Evolutionary conservation across 1,139 yeast species (phyloP).

Genomic region (Zygoascus meyerae): DNA sequence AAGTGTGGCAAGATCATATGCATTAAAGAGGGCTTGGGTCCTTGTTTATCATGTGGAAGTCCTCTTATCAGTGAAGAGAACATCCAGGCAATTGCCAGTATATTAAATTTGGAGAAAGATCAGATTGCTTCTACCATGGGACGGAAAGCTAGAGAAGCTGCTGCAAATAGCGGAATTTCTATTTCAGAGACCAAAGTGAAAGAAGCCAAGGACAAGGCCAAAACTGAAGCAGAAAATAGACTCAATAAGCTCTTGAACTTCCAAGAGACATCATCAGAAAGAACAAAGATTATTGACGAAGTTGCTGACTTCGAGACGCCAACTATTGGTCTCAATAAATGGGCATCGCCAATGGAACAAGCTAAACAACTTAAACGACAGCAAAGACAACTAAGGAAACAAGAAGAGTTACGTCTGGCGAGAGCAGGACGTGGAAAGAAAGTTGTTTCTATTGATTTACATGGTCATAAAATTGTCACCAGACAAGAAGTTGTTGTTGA

Average conservation of each 20-base stretch:
- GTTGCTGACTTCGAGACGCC: constrained; percentile 79
- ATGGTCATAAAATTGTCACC: constrained; percentile 65
- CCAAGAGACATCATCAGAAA: constrained; percentile 81
- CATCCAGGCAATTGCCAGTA: constrained; percentile 46
- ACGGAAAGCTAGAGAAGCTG: constrained; percentile 22
- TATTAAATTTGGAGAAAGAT: constrained; percentile 31
- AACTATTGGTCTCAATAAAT: constrained; percentile 48
- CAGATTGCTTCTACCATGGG: constrained; percentile 30
- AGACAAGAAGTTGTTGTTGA: constrained; percentile 24
- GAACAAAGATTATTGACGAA: constrained; percentile 88
- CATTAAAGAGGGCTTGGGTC: constrained; percentile 77
- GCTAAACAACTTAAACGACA: constrained; percentile 78
- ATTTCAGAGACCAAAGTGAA: constrained; percentile 52
- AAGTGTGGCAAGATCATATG: constrained; percentile 94
- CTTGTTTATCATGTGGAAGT: constrained; percentile 77
- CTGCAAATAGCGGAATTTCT: constrained; percentile 38
- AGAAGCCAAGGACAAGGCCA: constrained; percentile 26
- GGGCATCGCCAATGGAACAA: constrained; percentile 88
- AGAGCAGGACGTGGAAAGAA: constrained; percentile 68
- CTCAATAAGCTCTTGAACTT: constrained; percentile 67
- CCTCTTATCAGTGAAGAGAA: constrained; percentile 60
- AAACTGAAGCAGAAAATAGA: constrained; percentile 58
- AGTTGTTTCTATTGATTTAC: constrained; percentile 69
- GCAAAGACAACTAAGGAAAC: constrained; percentile 62
- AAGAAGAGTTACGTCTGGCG: constrained; percentile 52